Conservation (phyloP, 768 basidiomycete genomes). For the Boletus fagicola region DNA sequence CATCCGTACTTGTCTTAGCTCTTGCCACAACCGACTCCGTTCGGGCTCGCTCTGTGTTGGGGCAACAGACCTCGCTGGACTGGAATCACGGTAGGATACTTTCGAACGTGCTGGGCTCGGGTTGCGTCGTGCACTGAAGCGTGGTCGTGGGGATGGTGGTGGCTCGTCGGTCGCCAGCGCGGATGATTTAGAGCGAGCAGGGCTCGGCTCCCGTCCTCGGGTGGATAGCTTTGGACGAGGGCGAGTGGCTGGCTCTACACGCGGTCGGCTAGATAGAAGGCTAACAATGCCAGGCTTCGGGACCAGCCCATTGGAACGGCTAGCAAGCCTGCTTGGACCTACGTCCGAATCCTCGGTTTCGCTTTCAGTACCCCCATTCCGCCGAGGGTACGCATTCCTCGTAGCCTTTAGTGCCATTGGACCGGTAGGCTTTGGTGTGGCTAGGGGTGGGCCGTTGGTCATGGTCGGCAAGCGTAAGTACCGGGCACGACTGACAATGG, state of each 20-base stretch:
- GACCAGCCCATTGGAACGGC: constrained; percentile 27
- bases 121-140: constrained; percentile 37
- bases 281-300: constrained; percentile 37
- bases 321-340: constrained; percentile 25
- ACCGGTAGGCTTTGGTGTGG: constrained; percentile 31
- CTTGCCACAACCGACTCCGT: constrained; percentile 53
- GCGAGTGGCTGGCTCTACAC: constrained; percentile 26
- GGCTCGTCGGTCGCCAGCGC: constrained; percentile 21
- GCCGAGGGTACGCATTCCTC: constrained; percentile 34
- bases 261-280: constrained; percentile 37
- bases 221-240: constrained; percentile 27
- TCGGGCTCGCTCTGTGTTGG: constrained; percentile 37
- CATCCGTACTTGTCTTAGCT: constrained; percentile 49
- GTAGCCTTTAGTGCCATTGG: constrained; percentile 26
- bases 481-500: constrained; percentile 63
- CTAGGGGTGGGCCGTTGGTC: constrained; percentile 37
- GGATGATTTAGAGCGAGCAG: constrained; percentile 31
- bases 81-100: constrained; percentile 28
- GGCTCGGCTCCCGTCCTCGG: constrained; percentile 33
- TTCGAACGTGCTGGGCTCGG: constrained; percentile 40
- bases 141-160: constrained; percentile 32
- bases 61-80: constrained; percentile 27
- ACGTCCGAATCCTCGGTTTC: constrained; percentile 34
- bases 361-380: constrained; percentile 24
- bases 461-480: constrained; percentile 72